Percentiles rank a stretch among this genome's conserved stretches.
Conservation (phyloP, 805 yeast genomes). For the Starmerella sp. region DNA sequence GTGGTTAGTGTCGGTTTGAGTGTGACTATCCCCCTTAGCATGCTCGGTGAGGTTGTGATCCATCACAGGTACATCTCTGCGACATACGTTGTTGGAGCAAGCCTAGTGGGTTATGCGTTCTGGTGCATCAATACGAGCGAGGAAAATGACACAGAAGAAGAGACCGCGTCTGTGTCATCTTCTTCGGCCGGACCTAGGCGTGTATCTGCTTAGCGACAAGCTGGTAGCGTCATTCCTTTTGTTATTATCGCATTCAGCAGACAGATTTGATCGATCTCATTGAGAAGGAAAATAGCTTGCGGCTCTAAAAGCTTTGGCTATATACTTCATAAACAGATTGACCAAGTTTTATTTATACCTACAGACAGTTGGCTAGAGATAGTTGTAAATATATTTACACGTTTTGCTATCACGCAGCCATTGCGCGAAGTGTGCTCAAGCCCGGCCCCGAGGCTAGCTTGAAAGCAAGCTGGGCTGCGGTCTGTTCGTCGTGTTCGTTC, state of each 20-base stretch:
- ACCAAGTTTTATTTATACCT: too few species aligned
- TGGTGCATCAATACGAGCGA: slow-evolving; percentile 73
- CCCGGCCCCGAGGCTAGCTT: slow-evolving; percentile 20
- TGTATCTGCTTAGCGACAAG: not conserved
- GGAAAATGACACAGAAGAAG: slow-evolving; percentile 38
- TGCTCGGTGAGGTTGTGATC: slow-evolving; percentile 76
- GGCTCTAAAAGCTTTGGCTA: too few species aligned
- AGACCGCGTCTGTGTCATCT: not conserved
- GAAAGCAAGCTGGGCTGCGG: slow-evolving; percentile 17
- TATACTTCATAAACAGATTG: too few species aligned
- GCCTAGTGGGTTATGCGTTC: slow-evolving; percentile 69
- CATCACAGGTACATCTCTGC: slow-evolving; percentile 51
- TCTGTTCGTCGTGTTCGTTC: slow-evolving; percentile 23
- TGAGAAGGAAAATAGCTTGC: too few species aligned
- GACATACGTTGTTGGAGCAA: slow-evolving; percentile 68
- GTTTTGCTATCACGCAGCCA: slow-evolving; percentile 11
- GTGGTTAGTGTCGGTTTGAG: slow-evolving; percentile 93
- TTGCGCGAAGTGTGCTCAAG: slow-evolving; percentile 18
- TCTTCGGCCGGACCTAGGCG: not conserved
- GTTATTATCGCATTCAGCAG: too few species aligned
- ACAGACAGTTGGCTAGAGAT: too few species aligned
- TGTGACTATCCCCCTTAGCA: slow-evolving; percentile 86
- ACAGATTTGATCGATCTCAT: too few species aligned
- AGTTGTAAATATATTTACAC: not conserved
- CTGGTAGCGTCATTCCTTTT: too few species aligned